Conservation (phyloP, 768 basidiomycete genomes). For the Exidia glandulosa region DNA sequence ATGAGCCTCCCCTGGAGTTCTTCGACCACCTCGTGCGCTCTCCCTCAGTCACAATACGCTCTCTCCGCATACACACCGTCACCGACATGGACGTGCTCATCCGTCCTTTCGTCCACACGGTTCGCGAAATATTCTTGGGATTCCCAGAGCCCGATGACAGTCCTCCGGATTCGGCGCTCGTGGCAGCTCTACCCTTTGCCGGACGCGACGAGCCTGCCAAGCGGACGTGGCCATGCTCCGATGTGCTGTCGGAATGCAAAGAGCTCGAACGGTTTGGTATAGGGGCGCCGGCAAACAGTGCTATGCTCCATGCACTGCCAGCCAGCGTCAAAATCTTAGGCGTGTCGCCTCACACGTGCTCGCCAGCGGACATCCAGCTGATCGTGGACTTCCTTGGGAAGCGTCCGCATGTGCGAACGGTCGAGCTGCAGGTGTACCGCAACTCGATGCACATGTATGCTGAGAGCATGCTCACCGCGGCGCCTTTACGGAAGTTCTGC, state of each 20-base stretch:
- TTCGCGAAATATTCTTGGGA: neutral
- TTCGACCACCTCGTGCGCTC: neutral
- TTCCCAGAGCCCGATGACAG: neutral
- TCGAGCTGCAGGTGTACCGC: neutral
- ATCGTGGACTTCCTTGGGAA: neutral
- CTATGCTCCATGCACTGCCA: neutral
- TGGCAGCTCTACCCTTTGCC: neutral
- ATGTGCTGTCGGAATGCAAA: neutral
- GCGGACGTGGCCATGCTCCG: neutral
- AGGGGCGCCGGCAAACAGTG: neutral
- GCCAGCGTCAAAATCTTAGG: neutral
- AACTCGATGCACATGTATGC: neutral
- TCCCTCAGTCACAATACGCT: neutral
- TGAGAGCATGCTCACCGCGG: neutral
- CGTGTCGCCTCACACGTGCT: neutral
- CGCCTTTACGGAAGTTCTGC: neutral
- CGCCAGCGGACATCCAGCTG: neutral
- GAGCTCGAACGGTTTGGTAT: neutral
- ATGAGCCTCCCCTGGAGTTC: neutral
- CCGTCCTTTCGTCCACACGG: neutral
- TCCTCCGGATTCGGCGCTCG: neutral
- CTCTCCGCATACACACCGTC: neutral
- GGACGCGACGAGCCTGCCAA: neutral
- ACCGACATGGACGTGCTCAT: conserved; percentile 3
- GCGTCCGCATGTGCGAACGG: neutral